A percentile compares a stretch with the other conserved stretches of the same genome.
Conservation (phyloP, 202 grass and related monocot species). For the Hordeum pubiflorum region DNA sequence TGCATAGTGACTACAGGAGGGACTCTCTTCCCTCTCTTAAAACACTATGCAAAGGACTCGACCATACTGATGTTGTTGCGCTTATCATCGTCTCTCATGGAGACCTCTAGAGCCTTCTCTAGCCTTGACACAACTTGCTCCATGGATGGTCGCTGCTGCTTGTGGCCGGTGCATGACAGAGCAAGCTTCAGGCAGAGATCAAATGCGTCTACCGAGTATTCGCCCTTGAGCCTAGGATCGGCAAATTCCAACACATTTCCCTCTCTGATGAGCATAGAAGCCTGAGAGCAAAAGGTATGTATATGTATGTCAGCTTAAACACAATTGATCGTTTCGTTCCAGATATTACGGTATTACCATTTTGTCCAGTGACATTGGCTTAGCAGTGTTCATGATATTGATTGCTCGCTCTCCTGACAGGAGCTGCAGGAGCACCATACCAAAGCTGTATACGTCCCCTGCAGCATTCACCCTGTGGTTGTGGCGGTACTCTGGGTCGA, state of each 20-base stretch:
- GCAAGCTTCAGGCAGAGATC: conserved; percentile 53
- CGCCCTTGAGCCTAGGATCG: conserved; percentile 49
- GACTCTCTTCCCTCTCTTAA: not conserved
- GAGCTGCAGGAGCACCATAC: conserved; percentile 61
- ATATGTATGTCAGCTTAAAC: not conserved
- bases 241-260: conserved; percentile 43
- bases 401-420: conserved; percentile 50
- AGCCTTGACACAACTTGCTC: conserved; percentile 49
- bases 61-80: conserved; percentile 18
- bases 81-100: conserved; percentile 19
- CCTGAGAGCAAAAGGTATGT: conserved; percentile 30
- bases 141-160: conserved; percentile 53
- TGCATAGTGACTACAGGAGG: conserved; percentile 12
- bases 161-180: conserved; percentile 57
- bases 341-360: conserved; percentile 33
- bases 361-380: conserved; percentile 52
- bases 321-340: not conserved
- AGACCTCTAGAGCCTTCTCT: conserved; percentile 50
- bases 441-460: conserved; percentile 70
- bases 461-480: conserved; percentile 60
- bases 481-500: conserved; percentile 72
- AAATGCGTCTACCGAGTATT: conserved; percentile 48
- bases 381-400: conserved; percentile 51
- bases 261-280: conserved; percentile 36
- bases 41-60: conserved; percentile 31